Evolutionary conservation across 495 filamentous ascomycete genomes (phyloP), one percentile per base, ranked within the genome.

Genomic region (Hypoxylon trugodes): DNA sequence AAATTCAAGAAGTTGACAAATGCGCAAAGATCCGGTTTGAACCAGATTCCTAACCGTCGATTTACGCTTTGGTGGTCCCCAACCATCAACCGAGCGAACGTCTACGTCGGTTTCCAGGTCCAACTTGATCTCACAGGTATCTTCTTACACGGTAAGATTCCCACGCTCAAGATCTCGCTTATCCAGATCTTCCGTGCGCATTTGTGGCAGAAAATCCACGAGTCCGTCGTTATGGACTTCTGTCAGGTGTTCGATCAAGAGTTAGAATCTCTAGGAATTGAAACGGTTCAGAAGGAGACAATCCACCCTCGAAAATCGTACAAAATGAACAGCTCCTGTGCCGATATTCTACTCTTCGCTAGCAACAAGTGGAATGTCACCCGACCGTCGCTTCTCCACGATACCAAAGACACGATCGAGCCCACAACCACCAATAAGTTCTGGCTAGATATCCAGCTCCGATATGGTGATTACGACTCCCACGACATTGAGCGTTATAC

Each of bases 311-410:
- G 96, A 84, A 99, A 99, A 76, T 98, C 95, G 0, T 99, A 99
- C 84, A 99, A 99, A 85, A 99, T 99, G 96, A 99, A 99, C 82
- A 97, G 93, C 73, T 98, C 95, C 37, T 99, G 96, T 76, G 96
- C 96, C 12, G 96, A 99, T 77, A 97, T 99, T 63, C 82, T 98
- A 38, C 86, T 99, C 35, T 99, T 99, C 71, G 96, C 96, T 13
- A 96, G 91, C 48, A 95, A 97, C 79, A 99, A 98, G 72, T 99
- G 96, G 96, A 97, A 96, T 64, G 93, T 98, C 36, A 96, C 93
- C 3, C 83, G 91, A 15, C 96, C 96, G 6, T 97, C 95, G 6
- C 81, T 97, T 58, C 81, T 98, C 6, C 96, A 94, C 71, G 95
- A 99, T 65, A 97, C 92, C 36, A 98, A 98, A 79, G 96, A 99